phyloP scores from a whole-genome alignment of 176 grass and related monocot genomes.

The Bolboschoenus planiculmis region DNA sequence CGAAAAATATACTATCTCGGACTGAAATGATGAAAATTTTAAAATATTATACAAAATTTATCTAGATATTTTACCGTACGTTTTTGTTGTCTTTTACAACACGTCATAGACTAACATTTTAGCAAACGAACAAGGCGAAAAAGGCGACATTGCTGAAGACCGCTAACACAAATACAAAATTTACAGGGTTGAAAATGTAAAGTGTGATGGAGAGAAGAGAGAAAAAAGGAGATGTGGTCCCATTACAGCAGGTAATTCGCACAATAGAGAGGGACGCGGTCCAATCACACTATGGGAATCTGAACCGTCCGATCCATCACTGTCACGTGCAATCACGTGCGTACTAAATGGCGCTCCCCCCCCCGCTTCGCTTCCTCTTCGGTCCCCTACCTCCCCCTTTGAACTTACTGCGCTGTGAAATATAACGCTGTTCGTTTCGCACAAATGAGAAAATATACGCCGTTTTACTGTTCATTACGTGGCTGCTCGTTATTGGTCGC shows the following conservation, averaged over 20 bases:
- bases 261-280: background rate
- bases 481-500: background rate
- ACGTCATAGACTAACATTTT: no score
- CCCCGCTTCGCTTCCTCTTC: background rate
- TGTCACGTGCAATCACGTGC: slow-evolving; percentile 13
- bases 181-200: background rate
- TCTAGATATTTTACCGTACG: no score
- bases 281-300: background rate
- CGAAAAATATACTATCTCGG: background rate
- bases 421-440: no score
- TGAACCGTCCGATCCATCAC: background rate
- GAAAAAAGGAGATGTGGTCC: background rate
- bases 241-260: background rate
- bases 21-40: background rate
- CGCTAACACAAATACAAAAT: background rate
- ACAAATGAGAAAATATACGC: no score
- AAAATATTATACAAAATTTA: background rate
- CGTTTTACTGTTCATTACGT: background rate
- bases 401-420: no score
- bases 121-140: background rate
- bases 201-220: background rate
- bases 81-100: no score
- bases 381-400: no score
- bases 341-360: no score
- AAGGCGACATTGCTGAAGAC: background rate